phyloP scores from a whole-genome alignment of 495 filamentous ascomycete species.

The Aspergillus kassunensis region DNA sequence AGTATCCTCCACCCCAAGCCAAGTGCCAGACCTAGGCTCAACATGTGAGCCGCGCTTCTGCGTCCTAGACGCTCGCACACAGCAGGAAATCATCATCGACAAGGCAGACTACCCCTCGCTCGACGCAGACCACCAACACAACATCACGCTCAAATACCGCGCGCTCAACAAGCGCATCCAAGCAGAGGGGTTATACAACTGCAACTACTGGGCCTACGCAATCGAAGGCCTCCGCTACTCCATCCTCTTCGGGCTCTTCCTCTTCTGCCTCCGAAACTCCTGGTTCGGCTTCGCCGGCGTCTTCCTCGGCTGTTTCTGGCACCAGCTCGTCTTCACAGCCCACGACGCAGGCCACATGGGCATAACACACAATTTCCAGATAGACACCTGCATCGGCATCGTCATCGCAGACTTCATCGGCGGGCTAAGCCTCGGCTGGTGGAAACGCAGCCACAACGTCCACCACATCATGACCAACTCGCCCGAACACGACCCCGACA shows the following conservation, averaged over 20 bases:
- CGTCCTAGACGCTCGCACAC: constrained; percentile 62
- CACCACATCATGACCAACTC: constrained; percentile 97
- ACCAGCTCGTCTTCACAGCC: constrained; percentile 90
- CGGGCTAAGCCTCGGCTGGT: constrained; percentile 88
- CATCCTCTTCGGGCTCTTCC: constrained; percentile 52
- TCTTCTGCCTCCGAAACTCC: constrained; percentile 31
- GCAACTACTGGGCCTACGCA: constrained; percentile 74
- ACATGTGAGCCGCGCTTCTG: constrained; percentile 1
- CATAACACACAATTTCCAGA: constrained; percentile 83
- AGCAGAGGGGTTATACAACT: constrained; percentile 69
- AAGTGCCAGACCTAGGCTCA: not conserved
- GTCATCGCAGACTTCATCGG: constrained; percentile 86
- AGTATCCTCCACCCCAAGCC: not conserved
- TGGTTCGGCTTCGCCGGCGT: constrained; percentile 21
- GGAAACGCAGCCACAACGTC: constrained; percentile 96
- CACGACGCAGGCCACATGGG: constrained; percentile 98
- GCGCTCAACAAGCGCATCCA: constrained; percentile 60
- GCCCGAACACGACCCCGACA: constrained; percentile 96
- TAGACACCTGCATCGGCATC: constrained; percentile 83
- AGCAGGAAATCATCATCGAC: constrained; percentile 64
- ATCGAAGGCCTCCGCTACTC: constrained; percentile 63
- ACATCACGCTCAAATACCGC: constrained; percentile 72
- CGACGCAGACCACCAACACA: constrained; percentile 61
- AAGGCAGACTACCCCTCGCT: constrained; percentile 69
- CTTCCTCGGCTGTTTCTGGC: constrained; percentile 85